Evolutionary conservation across 306 rosid genomes (phyloP), one percentile per base, ranked within the genome.

Genomic region (Quercus engelmannii): DNA sequence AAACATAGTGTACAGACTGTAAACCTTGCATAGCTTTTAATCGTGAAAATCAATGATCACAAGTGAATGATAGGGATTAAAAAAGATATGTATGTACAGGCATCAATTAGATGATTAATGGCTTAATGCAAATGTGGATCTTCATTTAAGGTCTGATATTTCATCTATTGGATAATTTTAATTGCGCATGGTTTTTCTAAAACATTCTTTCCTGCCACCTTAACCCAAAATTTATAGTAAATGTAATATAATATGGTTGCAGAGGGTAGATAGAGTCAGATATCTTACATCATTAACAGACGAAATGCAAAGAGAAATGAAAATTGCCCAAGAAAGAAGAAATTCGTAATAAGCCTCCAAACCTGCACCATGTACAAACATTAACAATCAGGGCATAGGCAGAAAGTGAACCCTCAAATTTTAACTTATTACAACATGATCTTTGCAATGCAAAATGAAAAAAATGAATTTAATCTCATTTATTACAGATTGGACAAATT

Each of bases 241-340:
- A 9, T 52, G 20, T 6, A 20, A n/a, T n/a, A 58, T 31, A n/a
- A 15, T 72, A 41, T 57, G 41, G 69, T 4, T 64, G 20, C 38
- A 5, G 31, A 15, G 21, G 70, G 17, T 64, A 30, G 21, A 31
- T 2, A 57, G 6, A 54, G 4, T 33, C 18, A 41, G 57, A 17
- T 17, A 31, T 68, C 83, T 88, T 85, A 92, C 97, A 88, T 91
- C 68, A 88, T 83, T 52, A 91, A 63, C 6, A 92, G 87, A 63
- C 70, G 85, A 69, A 81, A 1, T 33, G 92, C 97, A 67, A 88
- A 92, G 14, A 77, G 83, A 7, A 91, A 0, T 33, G 96, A 92
- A 83, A 92, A 92, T 4, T 84, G 74, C 58, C 94, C 97, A 14
- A 92, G 96, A 87, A 91, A 92, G 83, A 92, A 85, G 85, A 91